These are phyloP conservation scores for Leishmania arabica DNA, from an alignment of 208 protist genomes.

Conservation along the genomic window DNA sequence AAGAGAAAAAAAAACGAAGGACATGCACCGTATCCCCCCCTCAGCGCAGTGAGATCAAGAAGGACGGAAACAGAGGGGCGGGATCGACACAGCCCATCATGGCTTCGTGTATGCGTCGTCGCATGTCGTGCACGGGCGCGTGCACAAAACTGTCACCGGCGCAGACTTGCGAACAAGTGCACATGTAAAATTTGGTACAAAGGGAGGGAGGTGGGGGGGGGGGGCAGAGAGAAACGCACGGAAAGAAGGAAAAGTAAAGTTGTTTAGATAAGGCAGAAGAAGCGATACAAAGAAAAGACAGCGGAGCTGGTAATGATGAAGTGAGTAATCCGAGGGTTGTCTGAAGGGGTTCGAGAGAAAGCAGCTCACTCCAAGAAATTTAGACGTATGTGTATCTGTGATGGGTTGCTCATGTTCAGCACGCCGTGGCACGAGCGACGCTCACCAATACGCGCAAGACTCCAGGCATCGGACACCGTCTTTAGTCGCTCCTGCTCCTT, in stretches of 20 bases:
- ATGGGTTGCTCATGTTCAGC: not conserved
- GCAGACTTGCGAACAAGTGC: not conserved
- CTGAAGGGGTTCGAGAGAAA: not conserved
- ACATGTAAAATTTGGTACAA: not conserved
- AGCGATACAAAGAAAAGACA: not conserved
- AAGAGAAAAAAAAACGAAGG: slow-evolving; percentile 16
- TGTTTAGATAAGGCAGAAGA: not conserved
- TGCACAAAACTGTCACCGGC: not conserved
- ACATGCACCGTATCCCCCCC: not conserved
- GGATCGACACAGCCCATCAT: not conserved
- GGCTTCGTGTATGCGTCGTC: not conserved
- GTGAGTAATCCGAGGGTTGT: not conserved
- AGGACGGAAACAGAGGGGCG: not conserved
- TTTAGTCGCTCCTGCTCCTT: not conserved
- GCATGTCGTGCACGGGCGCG: not conserved
- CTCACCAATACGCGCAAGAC: not conserved
- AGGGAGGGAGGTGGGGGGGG: not conserved
- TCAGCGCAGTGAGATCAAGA: not conserved
- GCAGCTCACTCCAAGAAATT: not conserved
- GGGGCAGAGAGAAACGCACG: not conserved
- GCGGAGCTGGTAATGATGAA: not conserved
- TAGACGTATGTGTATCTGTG: not conserved
- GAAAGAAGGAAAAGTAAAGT: not conserved
- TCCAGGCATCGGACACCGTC: not conserved
- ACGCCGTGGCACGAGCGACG: not conserved